Conservation (phyloP, 2,329 filamentous ascomycete species). For the Penicillium sp. region DNA sequence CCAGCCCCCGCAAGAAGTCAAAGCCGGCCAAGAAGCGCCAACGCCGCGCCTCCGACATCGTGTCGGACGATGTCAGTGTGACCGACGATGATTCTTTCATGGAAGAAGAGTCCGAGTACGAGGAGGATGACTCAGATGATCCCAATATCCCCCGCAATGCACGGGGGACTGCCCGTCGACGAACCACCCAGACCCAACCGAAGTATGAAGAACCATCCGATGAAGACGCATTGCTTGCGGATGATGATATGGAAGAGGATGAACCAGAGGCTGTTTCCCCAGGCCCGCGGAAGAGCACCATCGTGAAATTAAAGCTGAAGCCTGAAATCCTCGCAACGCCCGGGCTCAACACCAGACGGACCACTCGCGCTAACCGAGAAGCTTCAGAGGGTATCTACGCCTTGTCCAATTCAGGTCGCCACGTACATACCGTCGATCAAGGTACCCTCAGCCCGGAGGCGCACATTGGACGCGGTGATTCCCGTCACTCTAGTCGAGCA, state of each 20-base stretch:
- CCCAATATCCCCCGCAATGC: slow-evolving; percentile 50
- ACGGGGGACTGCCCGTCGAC: slow-evolving; percentile 54
- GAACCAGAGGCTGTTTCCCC: slow-evolving; percentile 15
- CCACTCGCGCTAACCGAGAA: slow-evolving; percentile 57
- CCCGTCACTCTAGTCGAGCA: slow-evolving; percentile 34
- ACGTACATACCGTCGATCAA: slow-evolving; percentile 51
- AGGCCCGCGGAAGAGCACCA: slow-evolving; percentile 21
- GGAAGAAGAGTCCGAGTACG: slow-evolving; percentile 46
- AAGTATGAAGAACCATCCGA: slow-evolving; percentile 53
- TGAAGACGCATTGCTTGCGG: slow-evolving; percentile 29
- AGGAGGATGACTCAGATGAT: slow-evolving; percentile 36
- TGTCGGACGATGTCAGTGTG: slow-evolving; percentile 37
- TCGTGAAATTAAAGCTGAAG: slow-evolving; percentile 31
- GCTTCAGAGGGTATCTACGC: slow-evolving; percentile 54
- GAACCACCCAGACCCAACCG: slow-evolving; percentile 49
- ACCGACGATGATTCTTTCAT: slow-evolving; percentile 38
- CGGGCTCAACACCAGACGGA: slow-evolving; percentile 44
- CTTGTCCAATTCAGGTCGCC: slow-evolving; percentile 56
- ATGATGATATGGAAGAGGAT: slow-evolving; percentile 25
- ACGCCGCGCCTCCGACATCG: slow-evolving; percentile 45
- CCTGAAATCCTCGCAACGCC: slow-evolving; percentile 27
- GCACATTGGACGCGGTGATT: slow-evolving; percentile 22
- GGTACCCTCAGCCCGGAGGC: slow-evolving; percentile 52
- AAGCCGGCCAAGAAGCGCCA: slow-evolving; percentile 36
- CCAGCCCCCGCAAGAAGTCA: slow-evolving; percentile 30